Conservation (phyloP, 768 basidiomycete genomes). For the Chalciporus pseudorubinellus region DNA sequence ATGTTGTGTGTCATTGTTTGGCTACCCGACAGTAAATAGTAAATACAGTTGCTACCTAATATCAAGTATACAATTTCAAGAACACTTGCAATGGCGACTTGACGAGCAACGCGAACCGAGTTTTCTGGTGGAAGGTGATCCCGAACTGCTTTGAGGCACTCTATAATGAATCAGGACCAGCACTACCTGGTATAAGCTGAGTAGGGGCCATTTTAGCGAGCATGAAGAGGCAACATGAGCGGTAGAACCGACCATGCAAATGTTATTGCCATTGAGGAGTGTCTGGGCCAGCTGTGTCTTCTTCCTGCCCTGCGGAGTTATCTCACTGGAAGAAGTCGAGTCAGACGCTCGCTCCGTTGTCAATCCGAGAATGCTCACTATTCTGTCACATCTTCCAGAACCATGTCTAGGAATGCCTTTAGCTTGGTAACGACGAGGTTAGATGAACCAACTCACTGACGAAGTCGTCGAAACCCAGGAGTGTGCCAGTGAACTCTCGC, state of each 20-base stretch:
- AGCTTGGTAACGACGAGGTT: background rate
- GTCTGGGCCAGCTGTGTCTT: conserved; percentile 85
- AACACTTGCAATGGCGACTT: no score
- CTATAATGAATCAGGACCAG: conserved; percentile 51
- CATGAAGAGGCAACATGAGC: background rate
- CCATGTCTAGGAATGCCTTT: conserved; percentile 62
- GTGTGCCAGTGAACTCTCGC: conserved; percentile 92
- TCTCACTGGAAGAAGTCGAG: conserved; percentile 57
- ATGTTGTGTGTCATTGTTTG: conserved; percentile 27
- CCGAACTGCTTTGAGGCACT: background rate
- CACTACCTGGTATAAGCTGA: conserved; percentile 71
- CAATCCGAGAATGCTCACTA: conserved; percentile 55
- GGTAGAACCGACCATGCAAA: conserved; percentile 78
- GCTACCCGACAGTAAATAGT: no score
- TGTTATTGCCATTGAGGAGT: conserved; percentile 90
- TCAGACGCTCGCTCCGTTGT: background rate
- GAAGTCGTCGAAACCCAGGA: conserved; percentile 97
- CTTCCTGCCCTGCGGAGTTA: conserved; percentile 76
- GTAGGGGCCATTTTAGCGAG: conserved; percentile 1
- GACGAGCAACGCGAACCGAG: no score
- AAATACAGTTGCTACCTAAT: background rate
- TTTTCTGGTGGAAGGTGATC: no score
- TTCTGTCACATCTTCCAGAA: conserved; percentile 94
- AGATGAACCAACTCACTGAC: conserved; percentile 74
- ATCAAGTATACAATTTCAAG: no score